A percentile compares a stretch with the other conserved stretches of the same genome.
phyloP scores from a whole-genome alignment of 2,329 filamentous ascomycete species.

The Stenocarpella maydis region DNA sequence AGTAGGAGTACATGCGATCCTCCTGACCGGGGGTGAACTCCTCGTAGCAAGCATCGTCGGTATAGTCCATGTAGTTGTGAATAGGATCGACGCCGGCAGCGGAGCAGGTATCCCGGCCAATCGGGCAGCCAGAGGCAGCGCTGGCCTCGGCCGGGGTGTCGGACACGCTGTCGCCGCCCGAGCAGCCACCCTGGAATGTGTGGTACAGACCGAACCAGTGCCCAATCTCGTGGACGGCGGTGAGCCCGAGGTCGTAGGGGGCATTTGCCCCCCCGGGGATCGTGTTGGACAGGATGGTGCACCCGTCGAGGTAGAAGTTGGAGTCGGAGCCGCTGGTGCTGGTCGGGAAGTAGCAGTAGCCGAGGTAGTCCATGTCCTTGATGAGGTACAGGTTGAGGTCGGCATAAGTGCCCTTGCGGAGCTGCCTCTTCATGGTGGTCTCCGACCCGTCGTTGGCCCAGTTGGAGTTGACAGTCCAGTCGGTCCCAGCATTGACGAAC shows the following conservation, averaged over 20 bases:
- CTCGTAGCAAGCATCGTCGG: slow-evolving; percentile 49
- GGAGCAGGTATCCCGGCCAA: slow-evolving; percentile 44
- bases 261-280: slow-evolving; percentile 43
- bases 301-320: slow-evolving; percentile 42
- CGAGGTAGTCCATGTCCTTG: slow-evolving; percentile 48
- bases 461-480: slow-evolving; percentile 52
- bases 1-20: slow-evolving; percentile 45
- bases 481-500: slow-evolving; percentile 53
- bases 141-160: slow-evolving; percentile 51
- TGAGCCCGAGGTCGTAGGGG: slow-evolving; percentile 49
- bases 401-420: slow-evolving; percentile 52
- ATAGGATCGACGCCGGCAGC: slow-evolving; percentile 45
- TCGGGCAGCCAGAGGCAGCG: slow-evolving; percentile 48
- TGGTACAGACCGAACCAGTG: slow-evolving; percentile 56
- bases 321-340: slow-evolving; percentile 43
- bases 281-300: slow-evolving; percentile 41
- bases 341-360: slow-evolving; percentile 58
- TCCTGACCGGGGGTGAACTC: slow-evolving; percentile 50
- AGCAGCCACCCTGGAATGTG: slow-evolving; percentile 53
- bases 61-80: slow-evolving; percentile 50
- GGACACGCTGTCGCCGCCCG: slow-evolving; percentile 48
- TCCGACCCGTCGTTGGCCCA: slow-evolving; percentile 53
- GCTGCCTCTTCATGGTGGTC: slow-evolving; percentile 53
- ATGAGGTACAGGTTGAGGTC: slow-evolving; percentile 59
- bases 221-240: slow-evolving; percentile 51